Evolutionary conservation across 305 asterid genomes (phyloP), one percentile per base, ranked within the genome.

Genomic region (Solanum aculeatissimum): DNA sequence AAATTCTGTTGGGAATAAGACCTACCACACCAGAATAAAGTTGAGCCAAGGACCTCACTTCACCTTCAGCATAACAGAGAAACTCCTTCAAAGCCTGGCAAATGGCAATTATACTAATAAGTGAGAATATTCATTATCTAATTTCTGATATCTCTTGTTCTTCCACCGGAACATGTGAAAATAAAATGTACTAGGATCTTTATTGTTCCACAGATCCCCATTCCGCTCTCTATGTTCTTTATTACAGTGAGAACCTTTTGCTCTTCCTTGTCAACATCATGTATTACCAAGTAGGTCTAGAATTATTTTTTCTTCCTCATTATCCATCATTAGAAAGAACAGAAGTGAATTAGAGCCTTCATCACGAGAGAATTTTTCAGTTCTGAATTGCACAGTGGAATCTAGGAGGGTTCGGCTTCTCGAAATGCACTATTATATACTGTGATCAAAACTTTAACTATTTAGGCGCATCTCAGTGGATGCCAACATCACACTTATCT

Each of bases 11-110:
- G 51, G 16, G 42, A 77, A 51, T 32, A 77, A 89, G 83, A 86
- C 97, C n/a, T 91, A 96, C 99, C 95, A 96, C 99, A 40, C 93
- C 94, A 80, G 99, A 94, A 87, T 96, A 96, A 79, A 95, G 93
- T 83, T 95, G 94, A 49, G 98, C 98, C 91, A 96, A 88, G 81
- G 94, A 84, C 93, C 99, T 92, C 80, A 93, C 99, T 93, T 96
- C 99, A 83, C 97, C 93, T 89, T 96, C 98, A 85, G 99, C 93
- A 84, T 84, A 93, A 87, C 92, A 84, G 81, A 96, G 95, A 84
- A 96, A 96, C 84, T 92, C 98, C 91, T 93, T 94, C 89, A 96
- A 86, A 80, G 95, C 97, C 99, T 96, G 92, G 86, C 4, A 83
- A 42, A 77, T n/a, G 66, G 49, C 12, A 77, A 51, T 77, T 77